Evolutionary conservation across 192 early-diverging fungal genomes (phyloP).

Genomic region (Physocladia obscura): DNA sequence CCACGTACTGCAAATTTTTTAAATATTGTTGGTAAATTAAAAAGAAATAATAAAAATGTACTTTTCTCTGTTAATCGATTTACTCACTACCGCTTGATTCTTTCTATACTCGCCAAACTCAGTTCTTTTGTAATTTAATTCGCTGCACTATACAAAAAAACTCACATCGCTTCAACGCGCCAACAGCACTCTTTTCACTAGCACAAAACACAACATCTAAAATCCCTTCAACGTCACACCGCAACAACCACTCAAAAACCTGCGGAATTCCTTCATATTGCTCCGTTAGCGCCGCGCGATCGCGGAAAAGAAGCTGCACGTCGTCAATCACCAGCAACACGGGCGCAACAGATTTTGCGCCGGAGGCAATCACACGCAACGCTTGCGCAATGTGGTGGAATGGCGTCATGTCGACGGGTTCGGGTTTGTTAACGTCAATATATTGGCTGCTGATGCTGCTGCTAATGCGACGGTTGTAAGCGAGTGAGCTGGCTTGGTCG

Average conservation of each 20-base stretch:
- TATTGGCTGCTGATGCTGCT: background rate
- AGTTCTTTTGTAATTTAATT: no score
- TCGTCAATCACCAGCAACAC: slow-evolving; percentile 39
- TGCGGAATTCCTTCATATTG: slow-evolving; percentile 33
- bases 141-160: no score
- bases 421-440: no score
- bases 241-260: slow-evolving; percentile 38
- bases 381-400: slow-evolving; percentile 32
- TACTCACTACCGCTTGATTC: no score
- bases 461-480: background rate
- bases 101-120: no score
- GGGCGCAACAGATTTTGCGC: slow-evolving; percentile 14
- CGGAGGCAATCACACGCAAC: slow-evolving; percentile 30
- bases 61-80: no score
- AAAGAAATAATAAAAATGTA: no score
- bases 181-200: slow-evolving; percentile 34
- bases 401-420: slow-evolving; percentile 7
- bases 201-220: slow-evolving; percentile 40
- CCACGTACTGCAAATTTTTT: slow-evolving; percentile 17
- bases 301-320: slow-evolving; percentile 37
- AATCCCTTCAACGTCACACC: slow-evolving; percentile 34
- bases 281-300: slow-evolving; percentile 27
- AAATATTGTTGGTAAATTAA: no score
- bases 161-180: slow-evolving; percentile 24
- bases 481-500: background rate